A percentile compares a stretch with the other conserved stretches of the same genome.
These are phyloP conservation scores for Boletus rubescentipes DNA, from an alignment of 768 basidiomycete species.

Conservation along the genomic window DNA sequence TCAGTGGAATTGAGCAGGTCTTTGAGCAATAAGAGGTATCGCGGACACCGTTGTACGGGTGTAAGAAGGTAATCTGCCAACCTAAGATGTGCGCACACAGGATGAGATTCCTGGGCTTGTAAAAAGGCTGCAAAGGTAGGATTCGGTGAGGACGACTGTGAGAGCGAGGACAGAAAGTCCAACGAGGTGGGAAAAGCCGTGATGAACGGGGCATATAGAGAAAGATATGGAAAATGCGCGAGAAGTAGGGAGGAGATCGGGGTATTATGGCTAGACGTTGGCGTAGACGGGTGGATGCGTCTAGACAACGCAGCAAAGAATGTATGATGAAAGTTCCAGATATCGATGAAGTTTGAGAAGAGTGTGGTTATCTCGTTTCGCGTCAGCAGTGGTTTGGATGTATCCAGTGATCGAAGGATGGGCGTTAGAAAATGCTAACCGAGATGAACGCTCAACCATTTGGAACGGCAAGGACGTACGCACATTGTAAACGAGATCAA, in stretches of 20 bases:
- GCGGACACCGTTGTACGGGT: conserved; percentile 84
- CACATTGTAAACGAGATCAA: conserved; percentile 81
- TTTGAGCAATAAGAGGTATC: conserved; percentile 80
- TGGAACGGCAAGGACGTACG: conserved; percentile 24
- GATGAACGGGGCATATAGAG: conserved; percentile 83
- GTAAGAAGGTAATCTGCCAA: conserved; percentile 85
- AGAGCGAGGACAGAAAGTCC: conserved; percentile 54
- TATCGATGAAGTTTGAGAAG: conserved; percentile 89
- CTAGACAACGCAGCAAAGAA: conserved; percentile 62
- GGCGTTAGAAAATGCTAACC: conserved; percentile 80
- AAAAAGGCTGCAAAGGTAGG: conserved; percentile 63
- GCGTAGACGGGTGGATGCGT: conserved; percentile 31
- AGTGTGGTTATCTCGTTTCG: conserved; percentile 67
- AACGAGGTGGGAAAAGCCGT: conserved; percentile 73
- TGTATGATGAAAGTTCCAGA: conserved; percentile 83
- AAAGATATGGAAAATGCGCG: conserved; percentile 85
- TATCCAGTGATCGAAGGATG: conserved; percentile 73
- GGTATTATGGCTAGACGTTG: conserved; percentile 31
- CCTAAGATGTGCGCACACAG: conserved; percentile 69
- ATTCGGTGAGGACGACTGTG: conserved; percentile 41
- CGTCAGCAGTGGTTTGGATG: conserved; percentile 63
- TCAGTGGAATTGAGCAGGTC: conserved; percentile 73
- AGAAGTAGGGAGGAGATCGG: conserved; percentile 61
- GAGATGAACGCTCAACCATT: conserved; percentile 1
- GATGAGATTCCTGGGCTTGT: conserved; percentile 61